These are phyloP conservation scores for Globisporangium carolinianum DNA, from an alignment of 352 stramenopile species.

Conservation along the genomic window DNA sequence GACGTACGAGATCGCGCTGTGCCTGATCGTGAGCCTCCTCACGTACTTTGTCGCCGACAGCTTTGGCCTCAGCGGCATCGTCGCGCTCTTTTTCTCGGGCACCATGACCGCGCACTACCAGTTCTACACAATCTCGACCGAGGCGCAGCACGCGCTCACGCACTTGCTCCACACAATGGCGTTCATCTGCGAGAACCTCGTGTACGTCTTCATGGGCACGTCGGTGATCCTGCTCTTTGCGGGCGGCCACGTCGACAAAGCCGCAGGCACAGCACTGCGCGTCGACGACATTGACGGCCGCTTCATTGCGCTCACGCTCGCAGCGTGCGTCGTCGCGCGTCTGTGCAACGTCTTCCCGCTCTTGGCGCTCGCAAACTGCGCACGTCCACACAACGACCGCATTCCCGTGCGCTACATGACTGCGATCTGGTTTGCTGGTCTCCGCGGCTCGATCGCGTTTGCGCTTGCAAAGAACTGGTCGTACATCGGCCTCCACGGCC, in stretches of 20 bases:
- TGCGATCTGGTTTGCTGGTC: conserved; percentile 89
- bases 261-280: conserved; percentile 43
- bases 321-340: conserved; percentile 57
- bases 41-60: conserved; percentile 81
- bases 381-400: conserved; percentile 36
- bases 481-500: conserved; percentile 59
- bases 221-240: conserved; percentile 82
- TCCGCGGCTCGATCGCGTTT: conserved; percentile 92
- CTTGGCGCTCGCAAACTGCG: conserved; percentile 65
- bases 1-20: conserved; percentile 84
- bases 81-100: conserved; percentile 91
- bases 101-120: conserved; percentile 87
- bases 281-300: conserved; percentile 77
- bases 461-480: conserved; percentile 84
- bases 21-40: conserved; percentile 80
- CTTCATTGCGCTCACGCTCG: conserved; percentile 75
- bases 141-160: conserved; percentile 78
- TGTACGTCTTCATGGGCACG: conserved; percentile 86
- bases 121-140: conserved; percentile 79
- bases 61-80: conserved; percentile 87
- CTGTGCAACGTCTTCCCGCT: conserved; percentile 79
- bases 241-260: conserved; percentile 44
- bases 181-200: conserved; percentile 79
- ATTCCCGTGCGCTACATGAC: conserved; percentile 74
- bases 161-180: conserved; percentile 77